Evolutionary conservation across 306 rosid genomes (phyloP).

Genomic region (Malus asiatica): DNA sequence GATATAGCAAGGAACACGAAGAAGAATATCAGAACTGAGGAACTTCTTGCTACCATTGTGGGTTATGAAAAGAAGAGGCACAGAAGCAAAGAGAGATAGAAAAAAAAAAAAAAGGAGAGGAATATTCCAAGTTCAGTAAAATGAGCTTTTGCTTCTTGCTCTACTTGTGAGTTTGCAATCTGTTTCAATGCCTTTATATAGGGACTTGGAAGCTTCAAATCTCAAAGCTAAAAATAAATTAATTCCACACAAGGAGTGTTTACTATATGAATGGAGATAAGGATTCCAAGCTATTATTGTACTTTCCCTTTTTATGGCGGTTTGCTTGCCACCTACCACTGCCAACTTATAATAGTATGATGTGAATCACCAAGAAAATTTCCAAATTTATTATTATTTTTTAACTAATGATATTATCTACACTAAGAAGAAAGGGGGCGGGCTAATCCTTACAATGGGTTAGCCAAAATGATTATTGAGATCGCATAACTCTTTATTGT

Average conservation of each 20-base stretch:
- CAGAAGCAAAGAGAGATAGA: neutral
- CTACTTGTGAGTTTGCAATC: neutral
- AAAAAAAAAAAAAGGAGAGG: neutral
- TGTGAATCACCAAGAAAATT: neutral
- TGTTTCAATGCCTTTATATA: neutral
- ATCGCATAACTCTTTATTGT: too few relatives aligned
- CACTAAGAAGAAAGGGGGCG: too few relatives aligned
- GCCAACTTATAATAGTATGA: too few relatives aligned
- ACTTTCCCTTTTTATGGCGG: neutral
- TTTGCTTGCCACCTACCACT: neutral
- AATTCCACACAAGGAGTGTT: neutral
- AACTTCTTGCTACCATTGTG: slow-evolving; percentile 28
- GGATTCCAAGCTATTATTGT: neutral
- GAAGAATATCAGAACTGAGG: slow-evolving; percentile 7
- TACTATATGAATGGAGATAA: neutral
- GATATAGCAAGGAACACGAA: slow-evolving; percentile 17
- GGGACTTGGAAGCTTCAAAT: neutral
- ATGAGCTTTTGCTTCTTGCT: neutral
- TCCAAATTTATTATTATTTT: neutral
- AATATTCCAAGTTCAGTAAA: neutral
- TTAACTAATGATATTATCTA: too few relatives aligned
- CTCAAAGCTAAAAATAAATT: neutral
- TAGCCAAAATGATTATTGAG: too few relatives aligned
- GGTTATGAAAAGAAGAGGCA: neutral
- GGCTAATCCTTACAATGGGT: too few relatives aligned